Conservation (phyloP, 129 eudicot species). For the Rutidosis leptorrhynchoides region DNA sequence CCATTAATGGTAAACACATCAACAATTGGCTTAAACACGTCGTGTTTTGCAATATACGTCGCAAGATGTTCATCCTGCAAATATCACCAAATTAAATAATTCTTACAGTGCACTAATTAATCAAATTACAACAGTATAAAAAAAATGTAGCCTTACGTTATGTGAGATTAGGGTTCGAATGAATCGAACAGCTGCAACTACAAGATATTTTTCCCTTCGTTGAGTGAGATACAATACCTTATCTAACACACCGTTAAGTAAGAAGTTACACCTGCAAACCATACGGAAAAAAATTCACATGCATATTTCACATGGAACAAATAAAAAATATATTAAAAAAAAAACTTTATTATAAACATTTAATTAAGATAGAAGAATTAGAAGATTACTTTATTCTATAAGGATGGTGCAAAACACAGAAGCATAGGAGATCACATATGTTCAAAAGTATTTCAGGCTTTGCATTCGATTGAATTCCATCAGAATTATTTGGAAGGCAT, state of each 20-base stretch:
- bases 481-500: slow-evolving; percentile 38
- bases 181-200: slow-evolving; percentile 88
- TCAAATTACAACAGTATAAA: slow-evolving; percentile 1
- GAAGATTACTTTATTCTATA: slow-evolving; percentile 71
- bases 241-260: slow-evolving; percentile 62
- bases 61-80: slow-evolving; percentile 86
- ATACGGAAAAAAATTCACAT: too few relatives aligned
- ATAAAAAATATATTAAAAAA: background rate
- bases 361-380: slow-evolving; percentile 12
- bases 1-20: slow-evolving; percentile 81
- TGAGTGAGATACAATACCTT: slow-evolving; percentile 69
- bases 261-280: slow-evolving; percentile 85
- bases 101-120: background rate
- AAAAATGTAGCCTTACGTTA: slow-evolving; percentile 50
- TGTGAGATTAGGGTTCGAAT: slow-evolving; percentile 72
- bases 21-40: slow-evolving; percentile 70
- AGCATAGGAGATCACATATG: slow-evolving; percentile 86
- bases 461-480: slow-evolving; percentile 34
- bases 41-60: slow-evolving; percentile 67
- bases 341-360: background rate
- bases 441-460: slow-evolving; percentile 81
- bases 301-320: background rate
- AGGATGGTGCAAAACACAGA: slow-evolving; percentile 84
- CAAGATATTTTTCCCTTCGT: slow-evolving; percentile 88
- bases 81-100: slow-evolving; percentile 7